Evolutionary conservation across 305 asterid species (phyloP), one percentile per base, ranked within the genome.

Genomic region (Striga hermonthica): DNA sequence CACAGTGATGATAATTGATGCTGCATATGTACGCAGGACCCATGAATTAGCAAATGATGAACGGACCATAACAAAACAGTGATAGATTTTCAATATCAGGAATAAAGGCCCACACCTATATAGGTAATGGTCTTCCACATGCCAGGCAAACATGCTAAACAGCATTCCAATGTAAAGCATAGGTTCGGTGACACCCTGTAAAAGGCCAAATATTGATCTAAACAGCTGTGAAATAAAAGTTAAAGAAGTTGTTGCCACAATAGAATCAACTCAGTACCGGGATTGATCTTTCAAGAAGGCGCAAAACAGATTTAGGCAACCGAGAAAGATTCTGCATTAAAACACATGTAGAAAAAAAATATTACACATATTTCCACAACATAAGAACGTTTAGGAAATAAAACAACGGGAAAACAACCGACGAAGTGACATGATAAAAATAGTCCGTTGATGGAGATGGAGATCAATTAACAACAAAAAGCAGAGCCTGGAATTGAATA

Each of bases 71-170:
- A 56, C 31, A 14, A 36, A 40, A 61, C 31, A 64, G 65, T 9
- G 28, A 6, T 15, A 58, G 48, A 5, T 39, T 38, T 13, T 1
- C 1, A 13, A 38, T 45, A 10, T 22, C 14, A 41, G 37, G 56
- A 5, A 38, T 48, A 37, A 64, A 22, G 52, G 60, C 13, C 43
- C 69, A 68, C 72, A 92, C 98, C 98, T 92, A 57, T 92, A 89
- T 62, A 92, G 77, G 80, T 92, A 92, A 82, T 92, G 98, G 81
- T 92, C 98, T 82, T 92, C 98, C 73, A 92, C 98, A 67, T 92
- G 98, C 98, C 98, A 92, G 66, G 98, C 98, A 79, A 91, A 91
- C 88, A 91, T 78, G 67, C 98, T 91, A 73, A 91, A 89, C 64
- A 91, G 83, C 98, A 91, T 91, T 57, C 98, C 98, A 40, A 91